A percentile compares a stretch with the other conserved stretches of the same genome.
phyloP scores from a whole-genome alignment of 176 grass and related monocot species.

The Guadua angustifolia region DNA sequence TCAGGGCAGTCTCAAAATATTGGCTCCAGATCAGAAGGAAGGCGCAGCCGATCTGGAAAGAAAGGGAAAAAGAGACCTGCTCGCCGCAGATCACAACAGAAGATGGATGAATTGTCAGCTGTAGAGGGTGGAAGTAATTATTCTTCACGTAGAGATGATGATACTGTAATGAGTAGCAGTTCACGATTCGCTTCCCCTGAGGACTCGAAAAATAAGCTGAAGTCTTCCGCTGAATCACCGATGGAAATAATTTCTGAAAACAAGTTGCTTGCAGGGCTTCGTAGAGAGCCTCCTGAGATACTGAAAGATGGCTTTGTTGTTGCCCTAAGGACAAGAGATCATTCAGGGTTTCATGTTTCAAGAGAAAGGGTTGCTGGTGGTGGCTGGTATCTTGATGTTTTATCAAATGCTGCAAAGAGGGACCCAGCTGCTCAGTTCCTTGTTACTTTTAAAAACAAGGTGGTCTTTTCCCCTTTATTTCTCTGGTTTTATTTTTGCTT shows the following conservation, averaged over 20 bases:
- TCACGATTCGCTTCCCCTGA: constrained; percentile 97
- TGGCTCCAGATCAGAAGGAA: constrained; percentile 80
- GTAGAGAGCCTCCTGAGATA: constrained; percentile 49
- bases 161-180: constrained; percentile 62
- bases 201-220: constrained; percentile 73
- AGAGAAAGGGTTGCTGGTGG: constrained; percentile 63
- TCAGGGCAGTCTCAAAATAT: constrained; percentile 61
- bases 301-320: constrained; percentile 86
- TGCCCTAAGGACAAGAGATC: constrained; percentile 67
- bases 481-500: neutral
- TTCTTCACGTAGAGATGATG: constrained; percentile 71
- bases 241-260: constrained; percentile 82
- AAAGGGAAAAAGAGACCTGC: constrained; percentile 97
- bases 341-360: constrained; percentile 76
- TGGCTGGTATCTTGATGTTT: constrained; percentile 83
- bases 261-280: constrained; percentile 45
- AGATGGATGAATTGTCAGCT: constrained; percentile 74
- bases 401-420: constrained; percentile 83
- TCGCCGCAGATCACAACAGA: constrained; percentile 80
- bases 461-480: constrained; percentile 7
- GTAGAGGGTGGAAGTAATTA: constrained; percentile 72
- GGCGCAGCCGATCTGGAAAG: constrained; percentile 75
- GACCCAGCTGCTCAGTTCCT: constrained; percentile 94
- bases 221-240: constrained; percentile 67
- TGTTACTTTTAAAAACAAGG: constrained; percentile 80